A percentile compares a stretch with the other conserved stretches of the same genome.
Conservation (phyloP, 371 early-diverging fungal species). For the Apophysomyces elegans region DNA sequence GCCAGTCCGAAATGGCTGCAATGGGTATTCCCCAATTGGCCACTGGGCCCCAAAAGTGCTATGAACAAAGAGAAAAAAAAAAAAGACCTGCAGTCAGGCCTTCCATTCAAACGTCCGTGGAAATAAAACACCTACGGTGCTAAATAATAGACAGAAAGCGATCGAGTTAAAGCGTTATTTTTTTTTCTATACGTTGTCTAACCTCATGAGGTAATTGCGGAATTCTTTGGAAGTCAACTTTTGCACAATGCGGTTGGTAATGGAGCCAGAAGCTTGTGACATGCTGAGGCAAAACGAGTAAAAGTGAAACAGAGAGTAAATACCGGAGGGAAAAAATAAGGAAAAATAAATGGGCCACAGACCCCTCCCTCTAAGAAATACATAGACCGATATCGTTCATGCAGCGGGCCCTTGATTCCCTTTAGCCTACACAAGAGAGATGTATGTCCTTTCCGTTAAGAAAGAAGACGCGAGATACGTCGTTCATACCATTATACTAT, state of each 20-base stretch:
- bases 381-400: no score
- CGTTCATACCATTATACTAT: no score
- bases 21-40: slow-evolving; percentile 98
- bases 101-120: no score
- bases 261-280: slow-evolving; percentile 59
- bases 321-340: no score
- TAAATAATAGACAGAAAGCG: slow-evolving; percentile 7
- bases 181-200: not conserved
- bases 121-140: slow-evolving; percentile 44
- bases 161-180: no score
- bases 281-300: slow-evolving; percentile 34
- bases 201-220: slow-evolving; percentile 81
- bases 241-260: slow-evolving; percentile 59
- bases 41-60: slow-evolving; percentile 94
- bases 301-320: slow-evolving; percentile 13
- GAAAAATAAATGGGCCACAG: no score
- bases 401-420: no score
- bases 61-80: not conserved
- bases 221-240: slow-evolving; percentile 75
- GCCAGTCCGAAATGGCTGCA: slow-evolving; percentile 93
- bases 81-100: no score
- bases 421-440: no score
- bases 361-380: no score
- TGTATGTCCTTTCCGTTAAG: no score
- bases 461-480: no score